phyloP scores from a whole-genome alignment of 208 protist species.

The Trypanosoma scelopori region DNA sequence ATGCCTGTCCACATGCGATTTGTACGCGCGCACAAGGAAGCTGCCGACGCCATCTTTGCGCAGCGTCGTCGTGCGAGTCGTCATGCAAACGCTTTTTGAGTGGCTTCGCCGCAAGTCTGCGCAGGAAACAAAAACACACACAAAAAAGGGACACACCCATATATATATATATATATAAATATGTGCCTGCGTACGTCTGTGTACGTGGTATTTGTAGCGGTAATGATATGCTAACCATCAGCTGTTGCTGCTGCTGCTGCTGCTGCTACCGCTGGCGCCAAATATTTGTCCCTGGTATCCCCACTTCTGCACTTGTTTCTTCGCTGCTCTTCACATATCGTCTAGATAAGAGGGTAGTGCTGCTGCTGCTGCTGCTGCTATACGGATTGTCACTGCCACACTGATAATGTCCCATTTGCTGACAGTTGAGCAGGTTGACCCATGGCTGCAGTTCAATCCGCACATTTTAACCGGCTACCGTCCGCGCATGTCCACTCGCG shows the following conservation, averaged over 20 bases:
- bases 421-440: slow-evolving; percentile 51
- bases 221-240: no score
- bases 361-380: background rate
- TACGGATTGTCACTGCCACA: no score
- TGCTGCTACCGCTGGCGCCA: no score
- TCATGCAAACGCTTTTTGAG: slow-evolving; percentile 4
- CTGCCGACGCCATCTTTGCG: slow-evolving; percentile 48
- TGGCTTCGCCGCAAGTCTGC: background rate
- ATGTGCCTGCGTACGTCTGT: slow-evolving; percentile 3
- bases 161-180: no score
- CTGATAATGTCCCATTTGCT: slow-evolving; percentile 14
- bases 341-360: background rate
- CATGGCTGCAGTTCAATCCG: slow-evolving; percentile 67
- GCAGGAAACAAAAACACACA: background rate
- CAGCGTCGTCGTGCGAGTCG: slow-evolving; percentile 29
- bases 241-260: no score
- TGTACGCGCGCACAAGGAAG: slow-evolving; percentile 74
- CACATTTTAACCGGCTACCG: slow-evolving; percentile 62
- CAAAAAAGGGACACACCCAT: no score
- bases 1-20: slow-evolving; percentile 76
- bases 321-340: no score
- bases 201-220: background rate
- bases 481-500: slow-evolving; percentile 37
- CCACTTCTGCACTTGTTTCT: no score
- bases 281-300: no score